Base-by-base conservation (phyloP, 2,329 filamentous ascomycete species). In the Penicillium sclerotiorum region DNA sequence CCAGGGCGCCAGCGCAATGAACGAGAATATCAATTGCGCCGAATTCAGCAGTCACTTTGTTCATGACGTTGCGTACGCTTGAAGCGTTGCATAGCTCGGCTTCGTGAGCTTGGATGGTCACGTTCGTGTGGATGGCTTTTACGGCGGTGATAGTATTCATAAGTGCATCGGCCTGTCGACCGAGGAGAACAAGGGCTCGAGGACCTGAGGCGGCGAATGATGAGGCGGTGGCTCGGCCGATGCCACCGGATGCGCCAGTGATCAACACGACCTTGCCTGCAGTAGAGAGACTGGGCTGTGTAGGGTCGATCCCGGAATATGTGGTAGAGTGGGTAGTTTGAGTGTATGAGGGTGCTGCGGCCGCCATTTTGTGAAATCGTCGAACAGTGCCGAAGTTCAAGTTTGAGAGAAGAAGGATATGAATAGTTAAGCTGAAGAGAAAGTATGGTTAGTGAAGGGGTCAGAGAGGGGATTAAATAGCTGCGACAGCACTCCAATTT, bases 271-370 rank as follows among this genome's bases (percentile, higher is more conserved):
- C 57, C 43, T 61, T 62, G 27, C 61, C 61, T 4, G 45, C 45
- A n/a, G 58, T 53, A 17, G 41, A 51, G 5, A 65, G 46, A 27
- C 64, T 60, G 2, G 65, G 58, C 1, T 58, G 58, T 1, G 53
- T 44, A 6, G 64, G 66, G 6, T 60, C 63, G 45, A 71, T 69
- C 35, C 61, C 62, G 5, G 62, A 47, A 49, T 72, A 70, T 2
- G 65, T 54, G 18, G 54, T 47, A 22, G 53, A 55, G 56, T 70
- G 69, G 55, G 55, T 66, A 15, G 44, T 49, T 8, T 60, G 12
- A 69, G 74, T n/a, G 60, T 59, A 47, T 69, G 74, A 36, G 56
- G 74, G 42, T n/a, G n/a, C n/a, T n/a, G n/a, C n/a, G n/a, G n/a
- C n/a, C n/a, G n/a, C n/a, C n/a, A n/a, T n/a, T n/a, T n/a, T n/a